Base-by-base conservation (phyloP, 2,329 filamentous ascomycete genomes). In the Helicocarpus griseus region DNA sequence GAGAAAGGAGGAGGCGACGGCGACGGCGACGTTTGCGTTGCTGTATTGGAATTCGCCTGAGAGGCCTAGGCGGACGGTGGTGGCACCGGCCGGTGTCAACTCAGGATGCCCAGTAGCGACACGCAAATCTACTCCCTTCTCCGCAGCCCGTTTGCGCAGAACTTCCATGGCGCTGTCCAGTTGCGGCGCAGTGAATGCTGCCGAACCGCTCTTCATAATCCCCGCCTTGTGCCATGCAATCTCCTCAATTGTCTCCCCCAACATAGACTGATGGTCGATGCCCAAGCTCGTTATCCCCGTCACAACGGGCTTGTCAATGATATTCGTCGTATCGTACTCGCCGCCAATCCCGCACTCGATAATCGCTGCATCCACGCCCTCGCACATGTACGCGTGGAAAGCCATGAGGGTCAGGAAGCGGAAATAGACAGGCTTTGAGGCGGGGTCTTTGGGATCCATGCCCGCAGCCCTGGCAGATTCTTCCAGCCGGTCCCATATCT, bases 341-440 rank as follows among this genome's bases (percentile, higher is more conserved):
- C 90, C 93, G 14, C 93, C 93, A 56, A 97, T 94, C 0, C 93
- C 93, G 61, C 89, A 95, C 70, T 98, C 93, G 31, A 97, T 78
- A 8, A 97, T 82, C 0, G 89, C 90, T 17, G 82, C 82, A 56
- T 83, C 77, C 0, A 96, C 83, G 1, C 85, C 83, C 65, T 93
- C 85, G 45, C 76, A 68, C 24, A 94, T 63, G 60, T 95, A 98
- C 1, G 84, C 78, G 62, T 95, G 89, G 61, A 95, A 81, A 1
- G 90, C 90, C 72, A 96, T 79, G 35, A 98, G 76, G 0, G 91
- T 96, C 63, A 98, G 68, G 64, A 87, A 96, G 26, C 91, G 85
- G 67, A 97, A 97, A 69, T 94, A 97, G 48, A 89, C 86, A 0
- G 93, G 93, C 66, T 94, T 95, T 1, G 80, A 80, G 1, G 68